Evolutionary conservation across 78 protist species (phyloP).

Genomic region (Polysphondylium violaceum): DNA sequence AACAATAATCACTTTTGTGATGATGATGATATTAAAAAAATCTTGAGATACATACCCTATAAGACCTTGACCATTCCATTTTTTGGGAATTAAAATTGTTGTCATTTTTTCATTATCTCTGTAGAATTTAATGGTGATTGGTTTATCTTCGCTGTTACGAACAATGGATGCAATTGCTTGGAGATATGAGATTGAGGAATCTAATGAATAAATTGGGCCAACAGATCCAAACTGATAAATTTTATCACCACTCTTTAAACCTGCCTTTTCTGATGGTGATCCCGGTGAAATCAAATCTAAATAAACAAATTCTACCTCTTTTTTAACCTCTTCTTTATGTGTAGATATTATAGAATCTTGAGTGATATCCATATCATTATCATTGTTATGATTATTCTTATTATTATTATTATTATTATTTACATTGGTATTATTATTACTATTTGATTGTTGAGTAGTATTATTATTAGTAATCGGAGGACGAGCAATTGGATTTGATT

Average conservation of each 20-base stretch:
- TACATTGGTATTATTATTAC: background rate
- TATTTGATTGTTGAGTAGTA: too few species aligned
- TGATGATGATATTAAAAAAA: too few species aligned
- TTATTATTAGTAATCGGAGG: background rate
- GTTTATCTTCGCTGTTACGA: conserved; percentile 39
- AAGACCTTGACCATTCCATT: conserved; percentile 77
- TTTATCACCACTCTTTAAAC: conserved; percentile 22
- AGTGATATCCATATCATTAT: background rate
- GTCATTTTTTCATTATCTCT: conserved; percentile 3
- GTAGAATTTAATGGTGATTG: conserved; percentile 7
- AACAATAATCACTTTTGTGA: too few species aligned
- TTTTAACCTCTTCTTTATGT: background rate
- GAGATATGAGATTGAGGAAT: conserved; percentile 4
- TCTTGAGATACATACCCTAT: conserved; percentile 64
- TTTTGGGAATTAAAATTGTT: conserved; percentile 36
- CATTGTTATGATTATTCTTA: background rate
- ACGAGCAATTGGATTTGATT: background rate
- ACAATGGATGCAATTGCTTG: conserved; percentile 47
- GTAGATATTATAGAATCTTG: background rate
- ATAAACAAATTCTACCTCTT: conserved; percentile 53
- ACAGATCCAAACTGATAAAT: conserved; percentile 65
- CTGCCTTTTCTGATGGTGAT: conserved; percentile 51
- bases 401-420: background rate
- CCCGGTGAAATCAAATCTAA: conserved; percentile 63
- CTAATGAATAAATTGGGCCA: conserved; percentile 28